Evolutionary conservation across 176 grass and related monocot species (phyloP).

Genomic region (Oryza meyeriana): DNA sequence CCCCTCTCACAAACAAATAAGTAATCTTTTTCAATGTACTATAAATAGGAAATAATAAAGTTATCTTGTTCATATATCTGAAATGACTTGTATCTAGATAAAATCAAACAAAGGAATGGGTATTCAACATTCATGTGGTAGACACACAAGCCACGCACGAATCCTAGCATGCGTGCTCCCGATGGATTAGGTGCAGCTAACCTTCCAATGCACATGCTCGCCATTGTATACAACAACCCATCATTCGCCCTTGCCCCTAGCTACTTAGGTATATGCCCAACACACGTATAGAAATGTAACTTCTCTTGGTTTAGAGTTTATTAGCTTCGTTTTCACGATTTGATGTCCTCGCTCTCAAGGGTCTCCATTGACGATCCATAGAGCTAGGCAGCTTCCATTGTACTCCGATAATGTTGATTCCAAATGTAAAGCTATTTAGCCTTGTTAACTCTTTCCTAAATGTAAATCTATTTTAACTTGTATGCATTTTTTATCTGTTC

Average conservation of each 20-base stretch:
- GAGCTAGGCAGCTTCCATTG: not conserved
- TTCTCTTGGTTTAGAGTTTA: not conserved
- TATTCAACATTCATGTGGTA: not conserved
- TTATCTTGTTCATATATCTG: not conserved
- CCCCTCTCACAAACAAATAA: not conserved
- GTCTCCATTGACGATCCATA: not conserved
- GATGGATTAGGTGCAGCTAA: not conserved
- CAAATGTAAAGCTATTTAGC: not conserved
- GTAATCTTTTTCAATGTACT: not conserved
- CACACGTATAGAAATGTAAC: not conserved
- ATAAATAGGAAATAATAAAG: not conserved
- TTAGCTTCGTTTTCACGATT: too few species aligned
- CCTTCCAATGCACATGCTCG: not conserved
- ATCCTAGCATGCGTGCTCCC: not conserved
- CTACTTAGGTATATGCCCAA: not conserved
- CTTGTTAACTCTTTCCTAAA: not conserved
- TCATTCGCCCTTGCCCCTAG: not conserved
- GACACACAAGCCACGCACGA: not conserved
- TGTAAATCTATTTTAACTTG: not conserved
- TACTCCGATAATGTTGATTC: too few species aligned
- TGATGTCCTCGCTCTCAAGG: not conserved
- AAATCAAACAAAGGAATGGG: not conserved
- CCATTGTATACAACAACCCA: not conserved
- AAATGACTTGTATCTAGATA: not conserved
- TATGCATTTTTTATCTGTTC: too few species aligned